A percentile compares a stretch with the other conserved stretches of the same genome.
Evolutionary conservation across 345 rosid genomes (phyloP).

Genomic region (Hevea brasiliensis): DNA sequence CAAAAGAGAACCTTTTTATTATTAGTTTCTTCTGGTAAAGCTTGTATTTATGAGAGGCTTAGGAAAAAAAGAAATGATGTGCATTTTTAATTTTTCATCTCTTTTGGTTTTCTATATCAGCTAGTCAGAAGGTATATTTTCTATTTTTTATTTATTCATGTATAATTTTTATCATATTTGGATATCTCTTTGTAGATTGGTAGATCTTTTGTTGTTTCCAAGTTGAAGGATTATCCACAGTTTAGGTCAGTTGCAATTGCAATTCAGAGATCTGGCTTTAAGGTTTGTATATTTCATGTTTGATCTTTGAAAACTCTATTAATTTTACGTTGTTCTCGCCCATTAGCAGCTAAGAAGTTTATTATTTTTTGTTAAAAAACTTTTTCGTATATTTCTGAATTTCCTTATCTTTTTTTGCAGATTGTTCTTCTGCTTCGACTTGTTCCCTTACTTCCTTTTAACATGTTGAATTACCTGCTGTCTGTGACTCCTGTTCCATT

Average conservation of each 20-base stretch:
- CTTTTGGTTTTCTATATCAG: background rate
- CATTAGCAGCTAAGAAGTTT: background rate
- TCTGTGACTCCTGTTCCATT: slow-evolving; percentile 88
- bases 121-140: background rate
- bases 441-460: slow-evolving; percentile 93
- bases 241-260: slow-evolving; percentile 90
- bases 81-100: too few relatives aligned
- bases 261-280: slow-evolving; percentile 82
- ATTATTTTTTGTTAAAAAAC: background rate
- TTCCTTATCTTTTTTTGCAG: slow-evolving; percentile 36
- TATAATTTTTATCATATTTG: slow-evolving; percentile 8
- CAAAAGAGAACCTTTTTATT: background rate
- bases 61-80: background rate
- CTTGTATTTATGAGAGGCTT: background rate
- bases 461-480: slow-evolving; percentile 90
- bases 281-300: slow-evolving; percentile 50
- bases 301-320: background rate
- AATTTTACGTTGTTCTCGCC: background rate
- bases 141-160: background rate
- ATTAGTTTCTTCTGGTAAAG: background rate
- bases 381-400: slow-evolving; percentile 11
- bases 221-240: slow-evolving; percentile 91
- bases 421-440: slow-evolving; percentile 93
- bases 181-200: slow-evolving; percentile 57
- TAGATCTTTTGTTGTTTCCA: slow-evolving; percentile 76